Evolutionary conservation across 2,329 filamentous ascomycete species (phyloP).

Genomic region (Dothistroma septosporum): DNA sequence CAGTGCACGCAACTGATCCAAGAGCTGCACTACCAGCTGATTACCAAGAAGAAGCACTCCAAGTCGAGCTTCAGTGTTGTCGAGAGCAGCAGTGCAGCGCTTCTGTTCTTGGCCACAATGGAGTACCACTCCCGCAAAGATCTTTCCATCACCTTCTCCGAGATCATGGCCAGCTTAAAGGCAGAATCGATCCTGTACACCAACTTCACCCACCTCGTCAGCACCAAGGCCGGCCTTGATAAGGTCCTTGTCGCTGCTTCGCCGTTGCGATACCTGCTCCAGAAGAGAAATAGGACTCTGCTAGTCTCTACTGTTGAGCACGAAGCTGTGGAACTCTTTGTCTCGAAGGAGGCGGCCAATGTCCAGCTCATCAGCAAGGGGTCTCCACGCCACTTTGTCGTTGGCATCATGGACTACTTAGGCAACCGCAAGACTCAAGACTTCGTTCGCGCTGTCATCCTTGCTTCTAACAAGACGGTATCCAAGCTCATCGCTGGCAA

Average conservation of each 20-base stretch:
- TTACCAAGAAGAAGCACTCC: conserved; percentile 40
- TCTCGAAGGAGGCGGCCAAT: conserved; percentile 29
- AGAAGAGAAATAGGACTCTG: conserved; percentile 33
- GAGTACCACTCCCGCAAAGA: conserved; percentile 41
- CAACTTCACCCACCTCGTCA: conserved; percentile 37
- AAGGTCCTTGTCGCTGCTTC: conserved; percentile 34
- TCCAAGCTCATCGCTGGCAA: conserved; percentile 37
- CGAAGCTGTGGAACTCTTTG: conserved; percentile 33
- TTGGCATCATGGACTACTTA: conserved; percentile 41
- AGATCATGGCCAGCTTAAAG: conserved; percentile 35
- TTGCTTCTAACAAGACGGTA: conserved; percentile 37
- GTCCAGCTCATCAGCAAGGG: conserved; percentile 35
- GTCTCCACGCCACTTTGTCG: conserved; percentile 37
- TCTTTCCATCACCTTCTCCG: conserved; percentile 38
- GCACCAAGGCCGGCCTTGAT: conserved; percentile 33
- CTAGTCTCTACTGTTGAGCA: conserved; percentile 36
- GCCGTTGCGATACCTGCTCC: conserved; percentile 39
- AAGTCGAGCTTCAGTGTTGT: conserved; percentile 37
- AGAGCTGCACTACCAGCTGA: conserved; percentile 49
- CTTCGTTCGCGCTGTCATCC: conserved; percentile 40
- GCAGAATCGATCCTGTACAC: conserved; percentile 35
- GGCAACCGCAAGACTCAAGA: conserved; percentile 37
- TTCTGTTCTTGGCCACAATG: conserved; percentile 46
- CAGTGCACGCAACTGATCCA: conserved; percentile 44
- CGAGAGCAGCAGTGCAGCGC: conserved; percentile 38